Base-by-base conservation (phyloP, 2,329 filamentous ascomycete species). In the Xylariaceae sp. region DNA sequence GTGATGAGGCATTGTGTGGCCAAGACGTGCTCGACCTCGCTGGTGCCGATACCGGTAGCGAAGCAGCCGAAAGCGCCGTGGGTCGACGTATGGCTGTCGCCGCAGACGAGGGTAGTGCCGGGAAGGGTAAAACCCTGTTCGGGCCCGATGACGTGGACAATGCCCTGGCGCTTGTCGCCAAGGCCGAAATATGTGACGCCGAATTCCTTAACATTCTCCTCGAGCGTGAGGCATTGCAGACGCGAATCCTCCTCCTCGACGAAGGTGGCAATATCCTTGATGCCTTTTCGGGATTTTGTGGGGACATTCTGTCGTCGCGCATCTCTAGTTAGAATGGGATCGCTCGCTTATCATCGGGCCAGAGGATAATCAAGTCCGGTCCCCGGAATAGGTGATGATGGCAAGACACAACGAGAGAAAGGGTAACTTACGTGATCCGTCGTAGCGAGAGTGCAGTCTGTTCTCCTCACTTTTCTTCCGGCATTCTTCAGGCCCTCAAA, bases 91-190 rank as follows among this genome's bases (percentile, higher is more conserved):
- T 98, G 92, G 59, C 86, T 94, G 74, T 98, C 92, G 64, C 92
- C 92, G 60, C 92, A 97, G 50, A 97, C 92, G 26, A 97, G 85
- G 3, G 92, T 98, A 38, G 92, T 97, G 52, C 88, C 92, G 29
- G 92, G 92, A 26, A 97, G 83, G 40, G 92, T 98, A 73, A 98
- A 98, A 52, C 92, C 92, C 67, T 98, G 92, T 72, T 98, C 92
- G 28, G 92, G 92, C 24, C 92, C 92, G 55, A 98, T 97, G 57
- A 98, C 87, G 68, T 98, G 92, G 42, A 97, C 92, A 56, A 98
- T 98, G 51, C 92, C 92, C 68, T 98, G 92, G 50, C 92, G 83
- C 75, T 92, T 94, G 68, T 97, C 90, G 53, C 84, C 86, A 48
- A 98, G 81, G 46, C 92, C 92, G 61, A 98, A 98, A 69, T 96